These are phyloP conservation scores for Trypanosoma rangeli DNA, from an alignment of 208 protist genomes.

Conservation along the genomic window DNA sequence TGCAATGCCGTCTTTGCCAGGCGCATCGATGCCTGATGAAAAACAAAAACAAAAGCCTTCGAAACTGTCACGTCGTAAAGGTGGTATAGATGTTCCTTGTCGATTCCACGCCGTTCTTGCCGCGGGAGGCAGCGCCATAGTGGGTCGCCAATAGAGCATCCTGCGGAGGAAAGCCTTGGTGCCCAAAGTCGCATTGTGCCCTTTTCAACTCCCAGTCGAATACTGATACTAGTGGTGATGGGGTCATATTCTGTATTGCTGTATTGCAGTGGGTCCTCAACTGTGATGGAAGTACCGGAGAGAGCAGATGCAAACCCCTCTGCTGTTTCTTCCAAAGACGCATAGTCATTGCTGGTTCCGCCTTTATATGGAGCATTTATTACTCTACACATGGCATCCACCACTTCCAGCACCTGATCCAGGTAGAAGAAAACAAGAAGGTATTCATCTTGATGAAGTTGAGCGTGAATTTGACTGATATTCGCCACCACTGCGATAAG, in stretches of 20 bases:
- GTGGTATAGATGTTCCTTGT: conserved; percentile 23
- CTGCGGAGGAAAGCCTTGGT: conserved; percentile 59
- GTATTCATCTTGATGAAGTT: conserved; percentile 28
- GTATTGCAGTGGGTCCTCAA: background rate
- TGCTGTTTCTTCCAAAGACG: background rate
- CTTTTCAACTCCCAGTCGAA: conserved; percentile 19
- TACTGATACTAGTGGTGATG: conserved; percentile 14
- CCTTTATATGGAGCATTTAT: background rate
- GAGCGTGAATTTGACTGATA: conserved; percentile 4
- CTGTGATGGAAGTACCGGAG: background rate
- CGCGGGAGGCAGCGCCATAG: conserved; percentile 52
- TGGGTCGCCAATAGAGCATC: conserved; percentile 51
- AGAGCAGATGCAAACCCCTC: conserved; percentile 9
- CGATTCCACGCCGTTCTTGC: conserved; percentile 8
- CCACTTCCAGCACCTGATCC: conserved; percentile 22
- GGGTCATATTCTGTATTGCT: background rate
- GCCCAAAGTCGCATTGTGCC: conserved; percentile 39
- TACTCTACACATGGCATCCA: conserved; percentile 9
- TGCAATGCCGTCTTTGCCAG: conserved; percentile 17
- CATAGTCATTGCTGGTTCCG: background rate
- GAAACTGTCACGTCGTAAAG: conserved; percentile 26
- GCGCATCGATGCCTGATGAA: conserved; percentile 15
- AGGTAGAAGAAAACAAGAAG: conserved; percentile 24
- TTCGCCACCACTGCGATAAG: conserved; percentile 17
- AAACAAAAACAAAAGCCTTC: conserved; percentile 20